Base-by-base conservation (phyloP, 257 asterid genomes). In the Lithospermum erythrorhizon region DNA sequence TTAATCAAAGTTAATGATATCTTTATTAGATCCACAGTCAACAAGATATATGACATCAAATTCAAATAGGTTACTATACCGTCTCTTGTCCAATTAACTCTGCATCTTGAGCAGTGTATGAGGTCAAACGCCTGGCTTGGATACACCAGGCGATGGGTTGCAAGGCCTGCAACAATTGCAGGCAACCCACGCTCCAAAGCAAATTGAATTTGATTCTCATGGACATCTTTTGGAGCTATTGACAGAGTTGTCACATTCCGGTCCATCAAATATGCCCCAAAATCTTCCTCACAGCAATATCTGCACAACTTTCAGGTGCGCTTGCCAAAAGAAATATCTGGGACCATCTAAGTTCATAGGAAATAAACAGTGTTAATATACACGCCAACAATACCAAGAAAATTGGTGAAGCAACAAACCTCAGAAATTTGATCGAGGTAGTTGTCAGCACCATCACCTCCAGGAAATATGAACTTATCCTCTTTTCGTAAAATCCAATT, bases 141-240 rank as follows among this genome's bases (percentile, higher is more conserved):
- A 71, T 83, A 83, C 54, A 81, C 81, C 65, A 90, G 77, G 21
- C 95, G 87, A 53, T 75, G 75, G 2, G 98, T 85, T 25, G 94
- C 79, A 58, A 90, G 83, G 57, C 95, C 94, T 2, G 96, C 84
- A 48, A 90, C 95, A 94, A 87, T 87, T 47, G 98, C 96, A 58
- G 96, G 98, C 45, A 87, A 89, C 2, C 98, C 96, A 24, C 98
- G 94, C 68, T 90, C 98, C 70, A 90, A 94, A 13, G 98, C 96
- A 74, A 90, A 61, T 87, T 24, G 27, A 24, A 24, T 24, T 24
- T 24, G 27, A 24, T 24, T 24, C 27, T 24, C 27, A 24, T 24
- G 94, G 67, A 87, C 95, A 56, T 83, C 96, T 82, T 90, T 90
- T 22, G 98, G 96, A 65, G 98, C 96, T 29, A 90, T 76, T 30